Percentiles rank a stretch among this genome's conserved stretches.
These are phyloP conservation scores for Zymoseptoria pseudotritici DNA, from an alignment of 2,329 filamentous ascomycete genomes.

Conservation along the genomic window DNA sequence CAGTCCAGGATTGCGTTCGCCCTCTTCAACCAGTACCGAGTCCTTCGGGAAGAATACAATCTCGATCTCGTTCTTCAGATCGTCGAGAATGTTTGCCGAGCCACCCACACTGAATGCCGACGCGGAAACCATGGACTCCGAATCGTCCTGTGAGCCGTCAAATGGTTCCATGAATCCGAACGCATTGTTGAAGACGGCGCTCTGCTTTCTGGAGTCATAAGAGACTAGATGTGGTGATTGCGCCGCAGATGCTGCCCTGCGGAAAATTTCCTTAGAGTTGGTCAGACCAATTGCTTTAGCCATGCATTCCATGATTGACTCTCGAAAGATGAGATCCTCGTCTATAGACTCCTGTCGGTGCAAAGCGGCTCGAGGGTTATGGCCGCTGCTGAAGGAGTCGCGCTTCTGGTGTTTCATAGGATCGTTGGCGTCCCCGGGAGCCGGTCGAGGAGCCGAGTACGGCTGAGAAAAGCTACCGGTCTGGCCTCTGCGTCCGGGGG, in stretches of 20 bases:
- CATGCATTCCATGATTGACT: slow-evolving; percentile 89
- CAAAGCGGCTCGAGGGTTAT: slow-evolving; percentile 34
- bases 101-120: slow-evolving; percentile 46
- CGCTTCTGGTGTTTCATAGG: slow-evolving; percentile 34
- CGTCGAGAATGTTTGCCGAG: slow-evolving; percentile 61
- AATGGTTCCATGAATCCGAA: slow-evolving; percentile 41
- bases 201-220: slow-evolving; percentile 73
- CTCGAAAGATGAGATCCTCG: slow-evolving; percentile 81
- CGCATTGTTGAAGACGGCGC: slow-evolving; percentile 74
- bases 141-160: slow-evolving; percentile 79
- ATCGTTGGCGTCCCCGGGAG: slow-evolving; percentile 33
- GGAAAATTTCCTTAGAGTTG: slow-evolving; percentile 56
- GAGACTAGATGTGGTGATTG: slow-evolving; percentile 78
- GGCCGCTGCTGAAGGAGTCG: slow-evolving; percentile 33
- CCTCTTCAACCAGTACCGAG: slow-evolving; percentile 89
- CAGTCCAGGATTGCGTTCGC: slow-evolving; percentile 88
- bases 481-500: slow-evolving; percentile 44
- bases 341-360: slow-evolving; percentile 76
- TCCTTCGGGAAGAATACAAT: slow-evolving; percentile 96
- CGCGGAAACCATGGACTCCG: slow-evolving; percentile 65
- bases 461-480: slow-evolving; percentile 42
- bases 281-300: slow-evolving; percentile 86
- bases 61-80: slow-evolving; percentile 86
- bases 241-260: slow-evolving; percentile 68
- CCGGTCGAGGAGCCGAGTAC: slow-evolving; percentile 34